phyloP scores from a whole-genome alignment of 192 early-diverging fungal species.

The Umbelopsis vinacea region DNA sequence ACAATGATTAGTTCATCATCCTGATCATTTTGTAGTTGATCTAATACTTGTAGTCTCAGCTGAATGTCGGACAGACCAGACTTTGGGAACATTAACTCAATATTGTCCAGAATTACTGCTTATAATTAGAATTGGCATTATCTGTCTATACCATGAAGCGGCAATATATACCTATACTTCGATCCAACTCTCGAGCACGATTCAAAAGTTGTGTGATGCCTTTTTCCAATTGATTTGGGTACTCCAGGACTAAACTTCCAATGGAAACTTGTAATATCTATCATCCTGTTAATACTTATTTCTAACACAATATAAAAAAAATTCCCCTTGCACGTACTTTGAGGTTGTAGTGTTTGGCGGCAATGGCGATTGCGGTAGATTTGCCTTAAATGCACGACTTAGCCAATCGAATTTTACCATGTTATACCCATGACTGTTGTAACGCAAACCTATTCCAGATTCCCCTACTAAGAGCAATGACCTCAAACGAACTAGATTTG shows the following conservation, averaged over 20 bases:
- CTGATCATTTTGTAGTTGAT: constrained; percentile 27
- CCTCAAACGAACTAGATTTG: not conserved
- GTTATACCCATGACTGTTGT: not conserved
- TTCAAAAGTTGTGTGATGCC: constrained; percentile 36
- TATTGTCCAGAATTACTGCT: constrained; percentile 53
- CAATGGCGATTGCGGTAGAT: not conserved
- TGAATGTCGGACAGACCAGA: constrained; percentile 29
- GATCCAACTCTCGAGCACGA: constrained; percentile 11
- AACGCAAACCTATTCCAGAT: constrained; percentile 28
- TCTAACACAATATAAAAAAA: not conserved
- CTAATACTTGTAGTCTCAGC: constrained; percentile 30
- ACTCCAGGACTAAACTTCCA: constrained; percentile 46
- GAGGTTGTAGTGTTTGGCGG: constrained; percentile 3
- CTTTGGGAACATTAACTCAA: constrained; percentile 56
- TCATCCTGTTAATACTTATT: constrained; percentile 16
- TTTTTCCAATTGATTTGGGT: constrained; percentile 43
- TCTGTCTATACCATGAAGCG: not conserved
- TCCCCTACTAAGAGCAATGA: constrained; percentile 28
- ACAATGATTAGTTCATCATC: constrained; percentile 23
- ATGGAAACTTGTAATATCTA: constrained; percentile 38
- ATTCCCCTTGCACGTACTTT: not conserved
- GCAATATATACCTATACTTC: constrained; percentile 11
- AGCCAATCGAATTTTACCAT: not conserved
- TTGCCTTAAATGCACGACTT: constrained; percentile 4
- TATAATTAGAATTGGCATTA: not conserved